Evolutionary conservation across 2,329 filamentous ascomycete genomes (phyloP), one percentile per base, ranked within the genome.

Genomic region (Cyclaneusma minus): DNA sequence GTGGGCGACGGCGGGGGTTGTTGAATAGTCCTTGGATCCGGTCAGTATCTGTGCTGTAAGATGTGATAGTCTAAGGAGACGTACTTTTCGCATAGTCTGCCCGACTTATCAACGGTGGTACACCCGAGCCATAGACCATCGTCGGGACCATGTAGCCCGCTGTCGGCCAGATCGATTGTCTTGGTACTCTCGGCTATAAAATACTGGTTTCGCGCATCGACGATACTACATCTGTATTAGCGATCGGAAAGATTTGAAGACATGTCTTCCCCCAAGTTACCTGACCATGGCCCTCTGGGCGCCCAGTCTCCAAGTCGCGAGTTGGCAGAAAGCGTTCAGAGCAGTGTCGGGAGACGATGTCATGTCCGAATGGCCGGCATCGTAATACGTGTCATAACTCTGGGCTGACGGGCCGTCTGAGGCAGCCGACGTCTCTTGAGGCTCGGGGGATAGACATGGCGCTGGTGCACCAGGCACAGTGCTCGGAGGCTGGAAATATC

Each of bases 161-260:
- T 35, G 22, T 46, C 39, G 2, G 37, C 24, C 6, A 47, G 30
- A 22, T 56, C 54, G 3, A 62, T 35, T 2, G 52, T 56, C 23
- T 50, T 51, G 2, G 62, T 65, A 6, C 57, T 56, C 36, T 67
- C 62, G 19, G 60, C 60, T 21, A 68, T 50, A 25, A 67, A 54
- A 29, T 58, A 63, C 43, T 66, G 59, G 7, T 47, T 50, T 3
- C 48, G 43, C 4, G 44, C 42, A 32, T 60, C 58, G 27, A 64
- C 55, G 11, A 67, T 43, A 25, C 59, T 46, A n/a, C n/a, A n/a
- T n/a, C n/a, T n/a, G n/a, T 13, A 8, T 7, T 10, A 14, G 5
- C 24, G 21, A 42, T 24, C 41, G 33, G n/a, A 21, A n/a, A 20
- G 4, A 8, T 10, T 5, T 10, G 25, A 18, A 4, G 7, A 19